Conservation (phyloP, 768 basidiomycete genomes). For the Naematelia encephala region DNA sequence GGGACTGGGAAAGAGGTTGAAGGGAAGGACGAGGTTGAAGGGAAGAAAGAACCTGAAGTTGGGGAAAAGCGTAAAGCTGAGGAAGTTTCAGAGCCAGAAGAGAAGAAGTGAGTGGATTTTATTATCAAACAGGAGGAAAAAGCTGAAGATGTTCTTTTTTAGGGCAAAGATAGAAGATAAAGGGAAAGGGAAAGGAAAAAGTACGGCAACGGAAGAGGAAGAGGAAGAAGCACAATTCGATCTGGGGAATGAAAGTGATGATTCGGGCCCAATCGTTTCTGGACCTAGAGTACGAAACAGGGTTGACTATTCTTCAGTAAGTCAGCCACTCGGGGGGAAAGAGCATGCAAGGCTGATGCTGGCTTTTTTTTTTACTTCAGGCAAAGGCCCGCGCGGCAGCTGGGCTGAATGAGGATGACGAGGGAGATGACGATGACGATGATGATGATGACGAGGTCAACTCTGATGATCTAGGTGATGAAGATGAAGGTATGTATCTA, state of each 20-base stretch:
- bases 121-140: background rate
- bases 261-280: constrained; percentile 12
- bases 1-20: constrained; percentile 6
- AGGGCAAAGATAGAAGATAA: constrained; percentile 7
- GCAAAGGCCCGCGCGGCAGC: too few species aligned
- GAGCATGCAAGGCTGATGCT: background rate
- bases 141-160: background rate
- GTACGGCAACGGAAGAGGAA: constrained; percentile 16
- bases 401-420: constrained; percentile 19
- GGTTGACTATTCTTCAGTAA: constrained; percentile 40
- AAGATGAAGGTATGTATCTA: constrained; percentile 10
- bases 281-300: constrained; percentile 51
- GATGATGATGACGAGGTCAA: constrained; percentile 52
- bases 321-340: constrained; percentile 26
- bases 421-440: constrained; percentile 54
- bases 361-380: too few species aligned
- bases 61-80: constrained; percentile 39
- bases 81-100: constrained; percentile 14
- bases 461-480: constrained; percentile 6
- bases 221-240: constrained; percentile 50
- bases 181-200: constrained; percentile 33
- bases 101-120: constrained; percentile 26
- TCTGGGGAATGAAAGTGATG: constrained; percentile 7
- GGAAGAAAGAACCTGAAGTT: constrained; percentile 10
- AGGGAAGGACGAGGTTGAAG: background rate